These are phyloP conservation scores for Hyphopichia buzzinii DNA, from an alignment of 1,139 yeast genomes.

Conservation along the genomic window DNA sequence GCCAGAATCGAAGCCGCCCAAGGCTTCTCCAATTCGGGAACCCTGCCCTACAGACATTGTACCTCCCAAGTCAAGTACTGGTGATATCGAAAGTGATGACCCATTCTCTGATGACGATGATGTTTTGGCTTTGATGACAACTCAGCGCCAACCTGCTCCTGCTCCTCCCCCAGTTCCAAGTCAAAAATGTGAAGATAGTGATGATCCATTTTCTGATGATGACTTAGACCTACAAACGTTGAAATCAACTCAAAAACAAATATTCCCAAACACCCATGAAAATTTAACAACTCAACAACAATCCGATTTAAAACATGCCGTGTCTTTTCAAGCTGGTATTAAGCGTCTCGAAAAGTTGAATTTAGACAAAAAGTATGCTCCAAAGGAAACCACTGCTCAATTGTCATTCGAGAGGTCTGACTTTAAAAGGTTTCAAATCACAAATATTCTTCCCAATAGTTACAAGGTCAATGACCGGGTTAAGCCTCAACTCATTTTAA, in stretches of 20 bases:
- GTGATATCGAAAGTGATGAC: constrained; percentile 23
- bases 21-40: no score
- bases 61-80: no score
- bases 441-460: constrained; percentile 29
- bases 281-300: background rate
- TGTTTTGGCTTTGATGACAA: constrained; percentile 16
- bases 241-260: background rate
- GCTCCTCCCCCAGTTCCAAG: background rate
- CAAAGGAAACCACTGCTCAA: constrained; percentile 31
- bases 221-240: constrained; percentile 10
- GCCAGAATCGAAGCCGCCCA: no score
- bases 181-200: constrained; percentile 5
- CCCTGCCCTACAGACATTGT: no score
- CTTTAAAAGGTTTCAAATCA: constrained; percentile 50
- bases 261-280: background rate
- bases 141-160: background rate
- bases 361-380: constrained; percentile 10
- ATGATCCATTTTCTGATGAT: constrained; percentile 33
- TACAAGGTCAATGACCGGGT: constrained; percentile 28
- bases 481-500: constrained; percentile 48
- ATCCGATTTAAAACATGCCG: constrained; percentile 2
- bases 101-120: constrained; percentile 39
- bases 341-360: constrained; percentile 21
- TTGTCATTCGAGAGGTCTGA: constrained; percentile 45
- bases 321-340: constrained; percentile 20